Conservation (phyloP, 2,329 filamentous ascomycete species). For the Fusarium subtropicale region DNA sequence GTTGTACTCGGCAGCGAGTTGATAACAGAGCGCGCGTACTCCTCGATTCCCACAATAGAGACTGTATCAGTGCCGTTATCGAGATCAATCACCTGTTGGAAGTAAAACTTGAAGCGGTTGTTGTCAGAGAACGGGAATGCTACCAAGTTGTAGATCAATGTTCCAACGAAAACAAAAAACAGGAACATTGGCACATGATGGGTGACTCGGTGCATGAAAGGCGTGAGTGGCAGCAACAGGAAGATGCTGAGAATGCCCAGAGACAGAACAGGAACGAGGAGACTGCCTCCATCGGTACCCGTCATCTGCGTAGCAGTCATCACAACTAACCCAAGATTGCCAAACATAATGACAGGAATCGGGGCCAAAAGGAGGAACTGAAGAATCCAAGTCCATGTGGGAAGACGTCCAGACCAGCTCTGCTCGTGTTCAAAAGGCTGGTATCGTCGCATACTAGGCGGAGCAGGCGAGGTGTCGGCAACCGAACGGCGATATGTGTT, state of each 20-base stretch:
- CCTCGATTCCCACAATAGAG: conserved; percentile 73
- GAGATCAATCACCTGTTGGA: conserved; percentile 83
- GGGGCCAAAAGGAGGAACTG: conserved; percentile 86
- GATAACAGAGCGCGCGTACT: conserved; percentile 76
- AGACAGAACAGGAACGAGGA: conserved; percentile 77
- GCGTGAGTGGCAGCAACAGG: conserved; percentile 79
- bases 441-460: conserved; percentile 42
- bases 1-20: conserved; percentile 76
- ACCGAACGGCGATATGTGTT: conserved; percentile 66
- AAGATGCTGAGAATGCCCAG: conserved; percentile 76
- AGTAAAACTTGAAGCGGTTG: conserved; percentile 87
- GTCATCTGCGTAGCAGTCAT: conserved; percentile 83
- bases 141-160: conserved; percentile 84
- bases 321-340: conserved; percentile 79
- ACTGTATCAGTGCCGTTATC: conserved; percentile 77
- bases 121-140: conserved; percentile 89
- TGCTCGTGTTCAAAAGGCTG: conserved; percentile 78
- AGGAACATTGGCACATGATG: conserved; percentile 85
- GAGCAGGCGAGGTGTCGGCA: conserved; percentile 44
- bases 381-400: conserved; percentile 86
- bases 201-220: conserved; percentile 88
- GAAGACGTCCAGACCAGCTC: conserved; percentile 82
- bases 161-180: conserved; percentile 77
- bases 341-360: conserved; percentile 79
- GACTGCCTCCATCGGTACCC: conserved; percentile 81